Base-by-base conservation (phyloP, 1,284 basidiomycete species). In the Microbotryum silenes-acaulis region DNA sequence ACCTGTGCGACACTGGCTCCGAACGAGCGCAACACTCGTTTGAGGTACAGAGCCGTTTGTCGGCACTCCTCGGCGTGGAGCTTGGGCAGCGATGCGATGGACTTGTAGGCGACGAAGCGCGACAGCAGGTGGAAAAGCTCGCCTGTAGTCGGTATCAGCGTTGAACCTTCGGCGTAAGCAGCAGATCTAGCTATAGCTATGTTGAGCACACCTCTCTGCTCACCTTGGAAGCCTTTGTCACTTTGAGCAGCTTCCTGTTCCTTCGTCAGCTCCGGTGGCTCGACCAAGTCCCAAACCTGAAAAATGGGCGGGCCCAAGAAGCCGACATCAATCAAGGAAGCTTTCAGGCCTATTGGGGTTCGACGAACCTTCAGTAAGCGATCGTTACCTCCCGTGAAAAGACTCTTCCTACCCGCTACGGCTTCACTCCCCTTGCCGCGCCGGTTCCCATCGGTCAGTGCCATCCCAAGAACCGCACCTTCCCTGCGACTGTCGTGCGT, bases 31-130 rank as follows among this genome's bases (percentile, higher is more conserved):
- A 97, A 77, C 69, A 89, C 89, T 70, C 90, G 91, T 71, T 87
- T 87, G 57, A 96, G 77, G 83, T 91, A 91, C 49, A 92, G 86
- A 2, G 91, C 91, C 1, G 89, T 87, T 73, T 96, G 91, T 59
- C 91, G 81, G 72, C 93, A 96, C 70, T 93, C 88, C 75, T 97
- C 94, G 29, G 84, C 81, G 3, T 78, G 75, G 2, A 42, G 37
- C 12, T 42, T 42, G 4, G 83, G 80, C 57, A 78, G 77, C 57
- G 83, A 85, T 70, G 89, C 91, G 57, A 97, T 82, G 58, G 91
- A 93, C 2, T 85, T 88, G 53, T 91, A 88, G 0, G 90, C 84
- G 8, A 97, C 81, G 65, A 98, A 91, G 72, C 88, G 89, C 3
- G 87, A 84, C 4, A 98, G 79, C 0, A 88, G 87, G 70, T 79